Percentiles rank a stretch among this genome's conserved stretches.
Evolutionary conservation across 1,284 basidiomycete species (phyloP).

Genomic region (Cryptococcus amylolentus): DNA sequence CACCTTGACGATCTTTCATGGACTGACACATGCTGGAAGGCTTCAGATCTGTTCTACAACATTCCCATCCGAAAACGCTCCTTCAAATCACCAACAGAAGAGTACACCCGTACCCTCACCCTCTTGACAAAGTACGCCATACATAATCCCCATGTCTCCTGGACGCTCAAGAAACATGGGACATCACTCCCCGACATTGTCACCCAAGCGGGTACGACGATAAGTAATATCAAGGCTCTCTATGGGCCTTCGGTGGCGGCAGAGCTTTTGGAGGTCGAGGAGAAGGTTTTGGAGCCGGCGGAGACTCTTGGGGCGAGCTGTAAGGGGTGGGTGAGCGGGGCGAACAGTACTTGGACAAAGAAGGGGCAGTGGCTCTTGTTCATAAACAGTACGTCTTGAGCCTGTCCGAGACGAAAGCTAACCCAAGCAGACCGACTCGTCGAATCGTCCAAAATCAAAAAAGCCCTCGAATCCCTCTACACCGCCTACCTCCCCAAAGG

Average conservation of each 20-base stretch:
- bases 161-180: conserved; percentile 84
- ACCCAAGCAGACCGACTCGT: conserved; percentile 75
- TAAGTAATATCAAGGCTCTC: conserved; percentile 71
- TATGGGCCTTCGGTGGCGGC: conserved; percentile 79
- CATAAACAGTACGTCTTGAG: conserved; percentile 75
- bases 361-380: conserved; percentile 75
- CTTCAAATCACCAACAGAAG: conserved; percentile 79
- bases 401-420: not conserved
- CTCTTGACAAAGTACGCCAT: conserved; percentile 93
- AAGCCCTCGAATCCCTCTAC: conserved; percentile 83
- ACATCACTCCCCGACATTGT: conserved; percentile 74
- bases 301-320: conserved; percentile 56
- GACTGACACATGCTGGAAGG: conserved; percentile 53
- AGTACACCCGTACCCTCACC: conserved; percentile 87
- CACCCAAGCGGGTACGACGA: conserved; percentile 66
- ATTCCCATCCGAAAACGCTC: conserved; percentile 83
- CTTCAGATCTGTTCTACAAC: conserved; percentile 95
- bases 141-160: conserved; percentile 83
- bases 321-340: conserved; percentile 75
- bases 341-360: conserved; percentile 86
- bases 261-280: conserved; percentile 65
- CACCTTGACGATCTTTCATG: not conserved
- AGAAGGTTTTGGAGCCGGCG: conserved; percentile 39
- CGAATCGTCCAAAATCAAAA: conserved; percentile 81
- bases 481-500: conserved; percentile 86